These are phyloP conservation scores for Eragrostis curvula DNA, from an alignment of 176 grass and related monocot genomes.

Conservation along the genomic window DNA sequence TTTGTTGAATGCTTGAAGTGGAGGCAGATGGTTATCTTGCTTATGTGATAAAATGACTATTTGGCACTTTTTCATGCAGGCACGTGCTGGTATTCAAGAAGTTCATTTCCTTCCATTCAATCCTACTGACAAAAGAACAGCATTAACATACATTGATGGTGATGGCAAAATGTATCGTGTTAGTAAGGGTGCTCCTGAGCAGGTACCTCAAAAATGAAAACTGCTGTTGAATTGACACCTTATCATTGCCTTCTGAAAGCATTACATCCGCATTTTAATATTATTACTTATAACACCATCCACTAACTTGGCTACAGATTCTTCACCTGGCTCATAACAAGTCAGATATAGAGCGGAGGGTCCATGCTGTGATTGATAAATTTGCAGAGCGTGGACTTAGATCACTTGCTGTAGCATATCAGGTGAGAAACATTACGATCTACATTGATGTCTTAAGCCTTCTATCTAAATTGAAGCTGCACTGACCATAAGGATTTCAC, in stretches of 20 bases:
- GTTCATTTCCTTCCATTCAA: conserved; percentile 82
- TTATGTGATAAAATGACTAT: conserved; percentile 17
- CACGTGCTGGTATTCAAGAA: conserved; percentile 75
- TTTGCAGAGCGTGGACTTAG: conserved; percentile 88
- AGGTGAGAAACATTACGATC: conserved; percentile 49
- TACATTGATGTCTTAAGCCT: conserved; percentile 6
- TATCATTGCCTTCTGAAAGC: not conserved
- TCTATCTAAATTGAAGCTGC: not conserved
- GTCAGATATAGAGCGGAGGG: conserved; percentile 69
- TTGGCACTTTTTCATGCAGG: conserved; percentile 33
- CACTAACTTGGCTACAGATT: conserved; percentile 56
- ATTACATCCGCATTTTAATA: not conserved
- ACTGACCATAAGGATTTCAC: not conserved
- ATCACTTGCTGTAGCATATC: conserved; percentile 80
- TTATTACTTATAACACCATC: not conserved
- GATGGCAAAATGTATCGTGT: conserved; percentile 69
- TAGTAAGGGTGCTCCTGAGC: conserved; percentile 83
- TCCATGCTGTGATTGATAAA: conserved; percentile 74
- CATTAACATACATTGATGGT: conserved; percentile 67
- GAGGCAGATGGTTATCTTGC: not conserved
- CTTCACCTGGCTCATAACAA: conserved; percentile 72
- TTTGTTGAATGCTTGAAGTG: not conserved
- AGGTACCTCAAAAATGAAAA: conserved; percentile 44
- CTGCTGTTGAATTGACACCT: not conserved
- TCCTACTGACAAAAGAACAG: conserved; percentile 81